Evolutionary conservation across 2,329 filamentous ascomycete species (phyloP), one percentile per base, ranked within the genome.

Genomic region (Elsinoe arachidis): DNA sequence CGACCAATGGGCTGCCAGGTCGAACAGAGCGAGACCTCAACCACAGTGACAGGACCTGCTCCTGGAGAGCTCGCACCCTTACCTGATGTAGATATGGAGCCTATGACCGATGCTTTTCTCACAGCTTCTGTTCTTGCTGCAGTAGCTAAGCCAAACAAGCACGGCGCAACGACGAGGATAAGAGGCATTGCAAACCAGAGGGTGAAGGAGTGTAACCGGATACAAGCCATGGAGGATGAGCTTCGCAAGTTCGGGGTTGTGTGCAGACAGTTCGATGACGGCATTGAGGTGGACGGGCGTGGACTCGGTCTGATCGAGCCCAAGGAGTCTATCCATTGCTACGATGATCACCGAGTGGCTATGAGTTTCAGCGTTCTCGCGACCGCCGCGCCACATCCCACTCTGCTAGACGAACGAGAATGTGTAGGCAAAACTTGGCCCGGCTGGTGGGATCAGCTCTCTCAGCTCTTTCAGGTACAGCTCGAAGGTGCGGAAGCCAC

Each of bases 351-450:
- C 70, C 87, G 93, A 60, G 90, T 99, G 11, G 93, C 93, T 21
- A 99, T 99, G 90, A 96, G 92, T 73, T 96, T 99, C 73, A 93
- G 90, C 63, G 90, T 99, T 5, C 77, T 99, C 14, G 83, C 90
- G 11, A 75, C 89, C 15, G 81, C 86, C 30, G 80, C 87, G 0
- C 85, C 88, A 1, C 72, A 81, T 6, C 80, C 88, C 0, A 86
- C 90, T 0, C 73, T 95, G 14, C 84, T 99, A 54, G 80, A 88
- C 1, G 93, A 99, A 70, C 87, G 90, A 60, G 90, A 96, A 66
- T 99, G 93, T 69, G 88, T 90, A 2, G 91, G 88, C 39, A 99
- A 99, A 78, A 99, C 93, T 2, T 99, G 93, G 93, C 93, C 93
- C 0, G 93, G 92, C 9, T 99, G 93, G 90, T 99, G 93, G 93